Percentiles rank a stretch among this genome's conserved stretches.
Conservation (phyloP, 805 yeast species). For the Kluyveromyces lactis region DNA sequence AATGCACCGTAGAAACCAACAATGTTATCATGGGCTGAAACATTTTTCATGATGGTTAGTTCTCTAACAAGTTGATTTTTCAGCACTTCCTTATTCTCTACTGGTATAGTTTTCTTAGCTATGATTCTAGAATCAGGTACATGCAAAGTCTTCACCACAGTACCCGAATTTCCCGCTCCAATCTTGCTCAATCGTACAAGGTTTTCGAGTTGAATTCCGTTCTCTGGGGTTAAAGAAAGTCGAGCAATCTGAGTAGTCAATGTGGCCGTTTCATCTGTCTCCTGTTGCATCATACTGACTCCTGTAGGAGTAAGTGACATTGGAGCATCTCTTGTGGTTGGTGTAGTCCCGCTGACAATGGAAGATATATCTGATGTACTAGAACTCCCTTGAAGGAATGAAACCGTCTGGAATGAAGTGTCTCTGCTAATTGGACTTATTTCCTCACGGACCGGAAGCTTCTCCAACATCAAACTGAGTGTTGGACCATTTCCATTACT, state of each 20-base stretch:
- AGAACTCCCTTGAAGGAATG: constrained; percentile 6
- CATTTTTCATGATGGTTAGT: constrained; percentile 82
- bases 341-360: constrained; percentile 1
- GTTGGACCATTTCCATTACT: not conserved
- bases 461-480: not conserved
- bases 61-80: constrained; percentile 71
- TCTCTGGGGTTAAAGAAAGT: constrained; percentile 14
- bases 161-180: constrained; percentile 93
- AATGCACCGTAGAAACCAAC: constrained; percentile 90
- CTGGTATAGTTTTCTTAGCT: constrained; percentile 84
- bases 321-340: not conserved
- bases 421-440: not conserved
- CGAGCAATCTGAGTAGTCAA: constrained; percentile 10
- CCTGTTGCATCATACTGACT: constrained; percentile 6
- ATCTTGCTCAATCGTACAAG: constrained; percentile 64
- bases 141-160: constrained; percentile 82
- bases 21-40: constrained; percentile 68
- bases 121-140: constrained; percentile 79
- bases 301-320: not conserved
- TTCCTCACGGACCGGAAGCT: not conserved
- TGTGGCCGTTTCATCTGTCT: constrained; percentile 5
- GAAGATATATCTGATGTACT: constrained; percentile 10
- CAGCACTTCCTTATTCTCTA: constrained; percentile 51
- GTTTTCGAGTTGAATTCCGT: constrained; percentile 48
- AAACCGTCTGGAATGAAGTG: not conserved